phyloP scores from a whole-genome alignment of 805 yeast genomes.

The Dipodascus geniculatus region DNA sequence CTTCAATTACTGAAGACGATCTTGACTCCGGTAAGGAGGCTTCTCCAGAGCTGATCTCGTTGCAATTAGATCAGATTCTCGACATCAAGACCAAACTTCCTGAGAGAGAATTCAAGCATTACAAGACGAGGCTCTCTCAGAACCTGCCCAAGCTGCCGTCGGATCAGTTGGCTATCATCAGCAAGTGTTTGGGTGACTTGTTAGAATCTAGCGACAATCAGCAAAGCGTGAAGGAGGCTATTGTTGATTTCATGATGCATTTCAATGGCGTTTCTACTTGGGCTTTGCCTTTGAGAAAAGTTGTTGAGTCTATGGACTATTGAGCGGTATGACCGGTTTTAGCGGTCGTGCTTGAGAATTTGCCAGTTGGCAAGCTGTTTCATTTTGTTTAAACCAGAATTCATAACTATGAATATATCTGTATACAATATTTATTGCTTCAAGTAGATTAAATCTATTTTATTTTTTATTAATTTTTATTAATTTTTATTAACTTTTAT shows the following conservation, averaged over 20 bases:
- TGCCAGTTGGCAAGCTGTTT: too few species aligned
- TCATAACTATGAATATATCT: too few species aligned
- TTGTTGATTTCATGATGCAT: constrained; percentile 42
- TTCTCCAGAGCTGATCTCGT: constrained; percentile 2
- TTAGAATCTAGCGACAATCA: constrained; percentile 23
- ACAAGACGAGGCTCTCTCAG: constrained; percentile 14
- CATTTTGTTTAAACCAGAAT: too few species aligned
- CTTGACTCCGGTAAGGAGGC: constrained; percentile 4
- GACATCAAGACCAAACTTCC: constrained; percentile 8
- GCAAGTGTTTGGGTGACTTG: constrained; percentile 10
- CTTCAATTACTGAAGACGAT: constrained; percentile 7
- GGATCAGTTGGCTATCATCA: constrained; percentile 16
- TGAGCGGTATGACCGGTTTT: too few species aligned
- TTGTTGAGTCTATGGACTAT: constrained; percentile 27
- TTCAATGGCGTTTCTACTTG: constrained; percentile 49
- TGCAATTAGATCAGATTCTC: constrained; percentile 4
- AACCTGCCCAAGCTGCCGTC: constrained; percentile 11
- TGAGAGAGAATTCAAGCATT: constrained; percentile 16
- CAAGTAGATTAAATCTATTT: too few species aligned
- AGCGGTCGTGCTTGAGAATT: too few species aligned
- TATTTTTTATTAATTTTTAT: too few species aligned
- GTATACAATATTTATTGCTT: too few species aligned
- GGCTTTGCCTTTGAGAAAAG: constrained; percentile 56
- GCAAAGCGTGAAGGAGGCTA: constrained; percentile 25
- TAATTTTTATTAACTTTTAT: too few species aligned